Evolutionary conservation across 495 filamentous ascomycete genomes (phyloP).

Genomic region (Trichoderma parareesei): DNA sequence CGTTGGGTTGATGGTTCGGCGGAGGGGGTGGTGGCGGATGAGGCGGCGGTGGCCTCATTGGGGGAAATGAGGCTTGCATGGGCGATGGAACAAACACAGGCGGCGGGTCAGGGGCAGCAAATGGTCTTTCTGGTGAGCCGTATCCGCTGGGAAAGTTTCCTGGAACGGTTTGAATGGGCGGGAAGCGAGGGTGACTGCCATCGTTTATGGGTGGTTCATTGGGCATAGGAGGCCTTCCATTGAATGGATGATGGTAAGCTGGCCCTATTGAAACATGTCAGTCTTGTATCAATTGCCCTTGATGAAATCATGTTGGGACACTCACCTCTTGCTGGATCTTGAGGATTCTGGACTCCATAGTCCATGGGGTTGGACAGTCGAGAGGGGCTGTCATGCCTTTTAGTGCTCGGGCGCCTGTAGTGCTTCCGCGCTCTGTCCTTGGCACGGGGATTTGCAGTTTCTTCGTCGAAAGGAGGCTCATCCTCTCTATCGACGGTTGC

Average conservation of each 20-base stretch:
- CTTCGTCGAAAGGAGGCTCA: not conserved
- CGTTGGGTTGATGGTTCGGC: not conserved
- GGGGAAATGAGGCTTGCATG: not conserved
- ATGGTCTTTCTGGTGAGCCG: not conserved
- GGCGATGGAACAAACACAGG: not conserved
- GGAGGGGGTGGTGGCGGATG: too few relatives aligned
- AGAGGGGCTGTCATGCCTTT: not conserved
- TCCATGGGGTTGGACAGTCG: not conserved
- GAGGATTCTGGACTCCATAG: not conserved
- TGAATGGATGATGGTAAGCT: not conserved
- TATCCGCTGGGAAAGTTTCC: not conserved
- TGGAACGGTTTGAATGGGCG: not conserved
- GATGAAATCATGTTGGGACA: not conserved
- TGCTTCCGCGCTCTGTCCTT: not conserved
- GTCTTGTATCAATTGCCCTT: not conserved
- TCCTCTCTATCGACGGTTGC: not conserved
- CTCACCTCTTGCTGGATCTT: not conserved
- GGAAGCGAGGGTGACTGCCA: not conserved
- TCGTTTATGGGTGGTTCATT: not conserved
- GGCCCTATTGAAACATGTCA: not conserved
- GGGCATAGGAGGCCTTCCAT: not conserved
- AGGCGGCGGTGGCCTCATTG: not conserved
- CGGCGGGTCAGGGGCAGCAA: not conserved
- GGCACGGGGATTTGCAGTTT: not conserved
- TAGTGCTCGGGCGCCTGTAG: not conserved